Conservation (phyloP, 169 alveolate species). For the Eimeria praecox region DNA sequence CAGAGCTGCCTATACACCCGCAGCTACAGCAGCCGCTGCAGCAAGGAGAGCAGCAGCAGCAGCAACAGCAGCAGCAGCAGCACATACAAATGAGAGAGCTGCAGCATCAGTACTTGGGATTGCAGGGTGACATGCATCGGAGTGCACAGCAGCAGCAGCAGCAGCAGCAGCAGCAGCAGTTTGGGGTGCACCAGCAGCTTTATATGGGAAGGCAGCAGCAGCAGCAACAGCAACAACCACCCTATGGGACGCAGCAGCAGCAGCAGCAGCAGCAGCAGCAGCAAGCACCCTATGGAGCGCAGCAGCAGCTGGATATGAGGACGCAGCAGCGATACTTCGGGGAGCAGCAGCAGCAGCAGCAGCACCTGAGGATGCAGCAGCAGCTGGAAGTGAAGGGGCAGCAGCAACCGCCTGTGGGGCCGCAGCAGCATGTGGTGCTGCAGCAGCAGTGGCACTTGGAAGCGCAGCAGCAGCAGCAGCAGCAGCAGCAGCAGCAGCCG, state of each 20-base stretch:
- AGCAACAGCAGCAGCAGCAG: not conserved
- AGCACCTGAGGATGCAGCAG: no score
- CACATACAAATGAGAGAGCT: not conserved
- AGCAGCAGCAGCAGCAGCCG: no score
- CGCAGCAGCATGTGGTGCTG: no score
- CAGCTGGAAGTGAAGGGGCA: no score
- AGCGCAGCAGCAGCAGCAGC: no score
- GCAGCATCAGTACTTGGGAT: no score
- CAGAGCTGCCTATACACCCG: not conserved
- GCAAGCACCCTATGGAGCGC: not conserved
- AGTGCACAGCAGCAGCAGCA: not conserved
- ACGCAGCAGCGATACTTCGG: not conserved
- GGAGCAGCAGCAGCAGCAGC: constrained; percentile 22
- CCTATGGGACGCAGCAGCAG: not conserved
- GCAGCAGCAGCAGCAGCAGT: not conserved
- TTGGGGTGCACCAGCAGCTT: not conserved
- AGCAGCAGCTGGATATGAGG: not conserved
- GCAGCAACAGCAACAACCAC: not conserved
- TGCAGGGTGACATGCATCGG: not conserved
- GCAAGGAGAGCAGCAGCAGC: constrained; percentile 14
- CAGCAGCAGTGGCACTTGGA: no score
- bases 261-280: not conserved
- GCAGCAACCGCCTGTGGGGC: no score
- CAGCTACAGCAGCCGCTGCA: not conserved
- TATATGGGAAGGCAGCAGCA: not conserved